Evolutionary conservation across 768 basidiomycete species (phyloP), one percentile per base, ranked within the genome.

Genomic region (Suillus occidentalis): DNA sequence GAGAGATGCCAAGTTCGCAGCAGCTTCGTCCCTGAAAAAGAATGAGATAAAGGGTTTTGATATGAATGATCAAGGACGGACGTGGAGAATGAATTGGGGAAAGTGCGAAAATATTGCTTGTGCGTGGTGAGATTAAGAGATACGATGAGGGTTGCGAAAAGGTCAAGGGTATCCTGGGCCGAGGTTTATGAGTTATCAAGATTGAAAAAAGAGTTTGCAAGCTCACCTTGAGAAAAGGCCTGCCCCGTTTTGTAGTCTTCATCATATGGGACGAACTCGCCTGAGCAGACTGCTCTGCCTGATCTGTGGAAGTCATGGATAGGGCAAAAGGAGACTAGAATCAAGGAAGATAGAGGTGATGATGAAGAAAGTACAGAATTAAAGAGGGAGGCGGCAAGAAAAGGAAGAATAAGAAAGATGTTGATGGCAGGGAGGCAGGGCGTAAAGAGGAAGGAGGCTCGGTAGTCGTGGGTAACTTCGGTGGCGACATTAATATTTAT

Each of bases 181-280:
- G 62, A 31, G 22, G 34, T 8, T 5, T 25, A 43, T 64, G 34
- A 43, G 47, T 14, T 42, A 25, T 12, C 58, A 56, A 1, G 1
- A 64, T 50, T 49, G 47, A 62, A 60, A 63, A 25, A 69, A 71
- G 66, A 56, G 50, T 0, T 18, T 34, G 13, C 50, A 3, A 16
- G 39, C 50, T 67, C 63, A 92, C 95, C 87, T 96, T 97, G 77
- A 96, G 86, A 77, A 89, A 97, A 16, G 95, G 95, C 70, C 95
- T 85, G 67, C 95, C 95, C 73, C 95, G 88, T 83, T 94, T 94
- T 75, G 95, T 97, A 16, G 93, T 97, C 87, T 97, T 96, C 95
- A 98, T 97, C 92, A 97, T 93, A 78, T 97, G 95, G 34, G 92
- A 94, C 49, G 91, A 87, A 68, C 85, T 86, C 49, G 86, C 82